Percentiles rank a stretch among this genome's conserved stretches.
phyloP scores from a whole-genome alignment of 2,329 filamentous ascomycete genomes.

The Aciculosporium take region DNA sequence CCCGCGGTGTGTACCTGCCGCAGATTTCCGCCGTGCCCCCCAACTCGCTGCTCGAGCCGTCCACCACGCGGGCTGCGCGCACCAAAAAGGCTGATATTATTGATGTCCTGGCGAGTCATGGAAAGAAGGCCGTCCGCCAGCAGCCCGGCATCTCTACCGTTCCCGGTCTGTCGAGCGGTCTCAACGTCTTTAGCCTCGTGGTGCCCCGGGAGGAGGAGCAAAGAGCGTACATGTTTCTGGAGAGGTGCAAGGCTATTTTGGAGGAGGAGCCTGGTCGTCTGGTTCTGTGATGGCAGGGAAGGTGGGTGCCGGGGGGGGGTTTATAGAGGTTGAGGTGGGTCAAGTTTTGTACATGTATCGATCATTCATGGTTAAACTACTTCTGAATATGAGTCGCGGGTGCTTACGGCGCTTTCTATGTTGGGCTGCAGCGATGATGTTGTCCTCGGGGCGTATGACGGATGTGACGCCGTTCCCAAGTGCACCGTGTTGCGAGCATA shows the following conservation, averaged over 20 bases:
- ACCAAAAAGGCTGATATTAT: conserved; percentile 52
- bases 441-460: too few species aligned
- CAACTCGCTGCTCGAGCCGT: conserved; percentile 23
- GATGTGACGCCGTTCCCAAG: too few species aligned
- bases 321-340: background rate
- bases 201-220: conserved; percentile 71
- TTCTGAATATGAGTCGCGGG: too few species aligned
- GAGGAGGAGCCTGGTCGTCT: conserved; percentile 67
- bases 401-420: too few species aligned
- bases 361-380: too few species aligned
- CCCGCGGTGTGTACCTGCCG: conserved; percentile 54
- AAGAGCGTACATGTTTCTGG: conserved; percentile 67
- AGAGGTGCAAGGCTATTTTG: conserved; percentile 71
- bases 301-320: background rate
- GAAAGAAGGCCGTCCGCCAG: conserved; percentile 13
- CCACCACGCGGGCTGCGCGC: conserved; percentile 12
- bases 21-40: conserved; percentile 48
- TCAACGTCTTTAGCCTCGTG: conserved; percentile 69
- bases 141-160: conserved; percentile 18
- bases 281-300: conserved; percentile 36
- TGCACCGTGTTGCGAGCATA: too few species aligned
- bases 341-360: background rate
- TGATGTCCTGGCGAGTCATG: conserved; percentile 48
- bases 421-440: too few species aligned
- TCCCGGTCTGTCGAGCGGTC: conserved; percentile 37